Base-by-base conservation (phyloP, 1,284 basidiomycete species). In the Sphaerobolus stellatus region DNA sequence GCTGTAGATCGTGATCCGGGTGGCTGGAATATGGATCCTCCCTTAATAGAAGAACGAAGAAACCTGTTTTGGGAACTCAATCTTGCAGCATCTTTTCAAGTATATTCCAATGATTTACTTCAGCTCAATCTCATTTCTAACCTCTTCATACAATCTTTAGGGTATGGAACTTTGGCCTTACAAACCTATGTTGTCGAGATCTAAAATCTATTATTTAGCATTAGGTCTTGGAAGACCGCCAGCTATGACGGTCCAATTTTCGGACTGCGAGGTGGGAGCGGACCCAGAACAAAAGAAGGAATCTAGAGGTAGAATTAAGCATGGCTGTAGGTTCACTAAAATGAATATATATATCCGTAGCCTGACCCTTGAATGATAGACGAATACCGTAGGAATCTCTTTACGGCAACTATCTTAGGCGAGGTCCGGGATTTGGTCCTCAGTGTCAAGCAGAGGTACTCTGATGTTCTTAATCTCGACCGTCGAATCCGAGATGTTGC, bases 211-310 rank as follows among this genome's bases (percentile, higher is more conserved):
- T 48, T 29, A 11, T 29, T 3, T 48, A 52, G 50, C 40, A 4
- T 30, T 52, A 22, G 28, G 40, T 4, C 45, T 52, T 28, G 88
- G 86, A n/a, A 80, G 86, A 24, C 88, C 85, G 4, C 86, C 86
- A 33, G 86, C 85, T 2, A 87, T 90, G 64, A 77, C 82, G 8
- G 68, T 83, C 48, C 78, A 82, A 0, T 88, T 90, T 67, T 75
- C 89, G 57, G 77, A 85, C 66, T 83, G 81, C 62, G 68, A 67
- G 41, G 77, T 74, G 56, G 81, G 83, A 48, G 67, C 77, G 60
- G 72, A 76, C 59, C 69, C 68, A 34, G 83, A 88, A 30, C 50
- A 29, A 25, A 16, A 31, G 2, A 20, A 44, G 45, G 18, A 11
- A 6, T 5, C 49, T 7, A 30, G 36, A 5, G 50, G 43, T 1